Conservation (phyloP, 805 yeast species). For the Candida saitoana region DNA sequence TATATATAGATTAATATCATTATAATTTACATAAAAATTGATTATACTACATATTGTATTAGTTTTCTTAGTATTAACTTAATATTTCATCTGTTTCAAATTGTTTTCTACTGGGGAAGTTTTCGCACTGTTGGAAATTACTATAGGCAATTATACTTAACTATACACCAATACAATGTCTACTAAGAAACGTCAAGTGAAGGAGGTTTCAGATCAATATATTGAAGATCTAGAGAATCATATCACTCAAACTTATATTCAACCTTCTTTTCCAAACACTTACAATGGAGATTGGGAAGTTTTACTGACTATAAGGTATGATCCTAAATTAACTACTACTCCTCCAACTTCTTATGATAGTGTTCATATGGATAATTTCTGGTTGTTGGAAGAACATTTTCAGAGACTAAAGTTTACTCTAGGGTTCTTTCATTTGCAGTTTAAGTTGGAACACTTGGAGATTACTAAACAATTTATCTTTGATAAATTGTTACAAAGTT, state of each 20-base stretch:
- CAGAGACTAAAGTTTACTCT: slow-evolving; percentile 55
- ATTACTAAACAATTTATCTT: slow-evolving; percentile 43
- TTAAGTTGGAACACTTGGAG: slow-evolving; percentile 26
- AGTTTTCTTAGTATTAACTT: too few relatives aligned
- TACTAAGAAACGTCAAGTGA: neutral
- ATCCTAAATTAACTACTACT: slow-evolving; percentile 46
- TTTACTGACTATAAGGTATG: slow-evolving; percentile 71
- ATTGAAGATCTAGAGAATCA: neutral
- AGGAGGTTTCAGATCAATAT: neutral
- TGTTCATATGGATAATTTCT: slow-evolving; percentile 40
- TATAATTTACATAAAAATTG: too few relatives aligned
- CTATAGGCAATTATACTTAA: too few relatives aligned
- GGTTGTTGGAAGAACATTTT: slow-evolving; percentile 61
- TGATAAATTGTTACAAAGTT: slow-evolving; percentile 22
- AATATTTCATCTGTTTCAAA: too few relatives aligned
- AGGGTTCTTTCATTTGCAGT: slow-evolving; percentile 38
- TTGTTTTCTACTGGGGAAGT: too few relatives aligned
- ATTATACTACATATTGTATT: too few relatives aligned
- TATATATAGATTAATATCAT: too few relatives aligned
- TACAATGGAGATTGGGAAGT: slow-evolving; percentile 45
- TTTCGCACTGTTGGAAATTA: too few relatives aligned
- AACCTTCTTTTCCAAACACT: slow-evolving; percentile 5
- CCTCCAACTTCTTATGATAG: slow-evolving; percentile 24
- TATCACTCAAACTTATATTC: slow-evolving; percentile 2
- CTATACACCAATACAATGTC: neutral